Base-by-base conservation (phyloP, 345 rosid genomes). In the Eucalyptus coolabah region DNA sequence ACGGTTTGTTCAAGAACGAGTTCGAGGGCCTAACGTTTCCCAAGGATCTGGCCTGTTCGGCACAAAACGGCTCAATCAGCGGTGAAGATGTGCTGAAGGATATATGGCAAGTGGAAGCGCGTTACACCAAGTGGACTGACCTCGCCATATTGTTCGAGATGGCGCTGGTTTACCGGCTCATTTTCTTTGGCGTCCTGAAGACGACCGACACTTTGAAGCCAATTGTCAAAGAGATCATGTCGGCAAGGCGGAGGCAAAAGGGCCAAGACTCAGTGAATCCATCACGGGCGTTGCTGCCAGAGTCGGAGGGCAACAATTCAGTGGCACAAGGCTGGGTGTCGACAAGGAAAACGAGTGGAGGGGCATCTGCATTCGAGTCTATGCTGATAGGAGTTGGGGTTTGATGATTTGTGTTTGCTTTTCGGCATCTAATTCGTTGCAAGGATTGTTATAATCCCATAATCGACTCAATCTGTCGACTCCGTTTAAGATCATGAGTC, bases 1-100 rank as follows among this genome's bases (percentile, higher is more conserved):
- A 94, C 81, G 95, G 96, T 15, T 37, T 94, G 87, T 93, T 87
- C 85, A 95, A 95, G 88, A 95, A 95, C 50, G 95, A 95, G 49
- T 94, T 95, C 86, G 86, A 88, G 88, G 94, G 96, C 9, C 88
- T 91, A 13, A 91, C 23, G 37, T 90, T 93, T 53, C 86, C 86
- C 15, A 60, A 40, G 32, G 47, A 34, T 40, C 86, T 40, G 82
- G 45, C 28, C 67, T 19, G 28, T 21, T 83, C 40, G 24, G 89
- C 82, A 28, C 89, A 90, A 24, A 59, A 21, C 30, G 26, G 47
- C 4, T 87, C 15, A 5, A 16, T 92, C 0, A 88, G 28, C 12
- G 95, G 95, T 3, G 95, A 92, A 87, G 89, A 86, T 9, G 88
- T 95, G 63, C 56, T 95, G 91, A 93, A 89, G 86, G 53, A 88